Percentiles rank a stretch among this genome's conserved stretches.
Conservation (phyloP, 2,329 filamentous ascomycete genomes). For the Hysterium pulicare region DNA sequence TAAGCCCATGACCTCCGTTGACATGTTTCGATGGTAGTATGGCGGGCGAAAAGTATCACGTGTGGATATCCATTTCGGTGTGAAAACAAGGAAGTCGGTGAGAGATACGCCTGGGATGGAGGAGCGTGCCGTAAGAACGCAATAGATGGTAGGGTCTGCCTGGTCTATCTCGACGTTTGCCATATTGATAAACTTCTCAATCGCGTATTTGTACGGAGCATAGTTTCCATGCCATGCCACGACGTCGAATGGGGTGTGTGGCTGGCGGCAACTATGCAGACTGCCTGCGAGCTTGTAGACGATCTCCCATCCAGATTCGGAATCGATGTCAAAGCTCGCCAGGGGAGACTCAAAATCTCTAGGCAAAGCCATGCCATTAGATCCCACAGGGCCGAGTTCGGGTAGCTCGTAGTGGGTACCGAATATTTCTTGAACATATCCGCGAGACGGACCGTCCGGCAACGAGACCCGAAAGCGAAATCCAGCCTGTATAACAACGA, state of each 20-base stretch:
- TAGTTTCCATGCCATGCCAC: slow-evolving; percentile 17
- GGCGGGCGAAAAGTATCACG: slow-evolving; percentile 40
- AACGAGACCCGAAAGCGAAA: slow-evolving; percentile 10
- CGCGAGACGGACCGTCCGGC: slow-evolving; percentile 10
- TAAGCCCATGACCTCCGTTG: slow-evolving; percentile 38
- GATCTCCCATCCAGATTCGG: slow-evolving; percentile 8
- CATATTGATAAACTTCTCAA: slow-evolving; percentile 41
- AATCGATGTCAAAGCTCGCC: slow-evolving; percentile 12
- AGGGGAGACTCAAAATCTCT: slow-evolving; percentile 12
- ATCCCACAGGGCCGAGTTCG: slow-evolving; percentile 11
- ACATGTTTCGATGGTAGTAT: slow-evolving; percentile 43
- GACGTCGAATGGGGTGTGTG: slow-evolving; percentile 12
- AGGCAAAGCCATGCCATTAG: slow-evolving; percentile 11
- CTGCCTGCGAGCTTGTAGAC: slow-evolving; percentile 10
- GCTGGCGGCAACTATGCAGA: slow-evolving; percentile 8
- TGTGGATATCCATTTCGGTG: slow-evolving; percentile 39
- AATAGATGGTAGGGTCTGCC: slow-evolving; percentile 41
- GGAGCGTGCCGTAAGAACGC: slow-evolving; percentile 40
- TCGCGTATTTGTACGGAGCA: slow-evolving; percentile 36
- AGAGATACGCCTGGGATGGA: slow-evolving; percentile 26
- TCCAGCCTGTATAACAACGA: slow-evolving; percentile 13
- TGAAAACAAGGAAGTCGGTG: slow-evolving; percentile 40
- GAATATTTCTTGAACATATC: slow-evolving; percentile 12
- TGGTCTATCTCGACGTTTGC: slow-evolving; percentile 41
- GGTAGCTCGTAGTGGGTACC: slow-evolving; percentile 12